phyloP scores from a whole-genome alignment of 371 early-diverging fungal species.

The Conidiobolus incongruus region DNA sequence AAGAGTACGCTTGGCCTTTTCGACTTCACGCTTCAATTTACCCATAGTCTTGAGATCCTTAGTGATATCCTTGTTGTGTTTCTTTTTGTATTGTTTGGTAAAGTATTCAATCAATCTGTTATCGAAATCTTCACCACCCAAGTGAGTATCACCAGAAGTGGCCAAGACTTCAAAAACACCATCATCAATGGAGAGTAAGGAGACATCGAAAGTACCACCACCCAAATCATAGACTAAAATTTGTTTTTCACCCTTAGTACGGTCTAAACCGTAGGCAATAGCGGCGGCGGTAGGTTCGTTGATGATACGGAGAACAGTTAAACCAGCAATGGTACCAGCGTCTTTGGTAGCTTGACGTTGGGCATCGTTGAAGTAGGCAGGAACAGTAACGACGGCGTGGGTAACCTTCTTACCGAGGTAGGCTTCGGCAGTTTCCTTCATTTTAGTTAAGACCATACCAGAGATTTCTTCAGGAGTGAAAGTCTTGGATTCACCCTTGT shows the following conservation, averaged over 20 bases:
- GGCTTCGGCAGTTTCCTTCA: constrained; percentile 93
- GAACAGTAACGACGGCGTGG: constrained; percentile 93
- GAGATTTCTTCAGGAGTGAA: constrained; percentile 94
- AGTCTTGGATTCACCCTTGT: constrained; percentile 72
- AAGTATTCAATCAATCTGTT: constrained; percentile 64
- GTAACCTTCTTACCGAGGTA: constrained; percentile 78
- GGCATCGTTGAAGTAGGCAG: constrained; percentile 87
- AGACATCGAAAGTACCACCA: constrained; percentile 93
- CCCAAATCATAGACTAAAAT: constrained; percentile 85
- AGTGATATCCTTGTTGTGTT: constrained; percentile 35
- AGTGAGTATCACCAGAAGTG: no score
- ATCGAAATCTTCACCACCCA: no score
- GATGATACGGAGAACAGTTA: constrained; percentile 60
- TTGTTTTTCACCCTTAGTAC: constrained; percentile 31
- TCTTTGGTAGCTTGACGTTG: no score
- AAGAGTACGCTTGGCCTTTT: constrained; percentile 79
- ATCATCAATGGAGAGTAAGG: constrained; percentile 65
- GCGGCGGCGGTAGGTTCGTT: constrained; percentile 93
- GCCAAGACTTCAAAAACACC: constrained; percentile 71
- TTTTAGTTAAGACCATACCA: constrained; percentile 80
- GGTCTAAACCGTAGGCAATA: constrained; percentile 76
- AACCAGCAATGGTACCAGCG: constrained; percentile 55
- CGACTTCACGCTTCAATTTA: constrained; percentile 70
- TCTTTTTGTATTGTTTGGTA: constrained; percentile 46
- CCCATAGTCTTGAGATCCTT: constrained; percentile 56